Evolutionary conservation across 2,329 filamentous ascomycete species (phyloP).

Genomic region (Ceratocystis variospora): DNA sequence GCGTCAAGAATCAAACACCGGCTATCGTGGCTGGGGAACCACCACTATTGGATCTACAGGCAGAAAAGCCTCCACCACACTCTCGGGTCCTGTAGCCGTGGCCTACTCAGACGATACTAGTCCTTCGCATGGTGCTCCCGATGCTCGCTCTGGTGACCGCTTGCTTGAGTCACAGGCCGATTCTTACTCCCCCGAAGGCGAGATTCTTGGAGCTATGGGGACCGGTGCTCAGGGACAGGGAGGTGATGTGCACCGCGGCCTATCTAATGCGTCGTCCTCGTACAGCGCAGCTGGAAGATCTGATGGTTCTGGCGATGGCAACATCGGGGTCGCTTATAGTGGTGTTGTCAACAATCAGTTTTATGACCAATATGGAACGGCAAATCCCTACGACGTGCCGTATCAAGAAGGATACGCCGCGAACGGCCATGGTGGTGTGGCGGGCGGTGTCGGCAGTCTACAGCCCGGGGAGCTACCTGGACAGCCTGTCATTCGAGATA

Average conservation of each 20-base stretch:
- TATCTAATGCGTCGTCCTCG: conserved; percentile 89
- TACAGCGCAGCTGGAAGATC: conserved; percentile 76
- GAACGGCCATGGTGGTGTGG: background rate
- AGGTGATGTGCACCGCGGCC: conserved; percentile 67
- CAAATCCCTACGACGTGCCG: conserved; percentile 16
- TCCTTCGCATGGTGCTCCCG: conserved; percentile 53
- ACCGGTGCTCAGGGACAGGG: conserved; percentile 36
- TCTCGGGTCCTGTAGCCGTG: conserved; percentile 57
- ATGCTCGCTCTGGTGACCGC: conserved; percentile 55
- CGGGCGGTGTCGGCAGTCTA: background rate
- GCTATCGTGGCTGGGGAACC: conserved; percentile 91
- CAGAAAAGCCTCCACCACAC: conserved; percentile 76
- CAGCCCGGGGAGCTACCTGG: conserved; percentile 32
- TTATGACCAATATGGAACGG: conserved; percentile 29
- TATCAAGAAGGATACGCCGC: conserved; percentile 15
- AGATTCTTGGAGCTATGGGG: conserved; percentile 72
- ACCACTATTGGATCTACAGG: conserved; percentile 49
- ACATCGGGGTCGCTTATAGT: conserved; percentile 36
- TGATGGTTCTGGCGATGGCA: conserved; percentile 44
- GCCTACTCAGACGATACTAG: conserved; percentile 53
- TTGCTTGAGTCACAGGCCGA: conserved; percentile 36
- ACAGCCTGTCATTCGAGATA: conserved; percentile 82
- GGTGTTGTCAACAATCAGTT: conserved; percentile 32
- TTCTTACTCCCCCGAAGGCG: conserved; percentile 52
- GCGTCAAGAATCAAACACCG: conserved; percentile 59